These are phyloP conservation scores for Amaranthus cruentus DNA, from an alignment of 148 eudicot genomes.

Conservation along the genomic window DNA sequence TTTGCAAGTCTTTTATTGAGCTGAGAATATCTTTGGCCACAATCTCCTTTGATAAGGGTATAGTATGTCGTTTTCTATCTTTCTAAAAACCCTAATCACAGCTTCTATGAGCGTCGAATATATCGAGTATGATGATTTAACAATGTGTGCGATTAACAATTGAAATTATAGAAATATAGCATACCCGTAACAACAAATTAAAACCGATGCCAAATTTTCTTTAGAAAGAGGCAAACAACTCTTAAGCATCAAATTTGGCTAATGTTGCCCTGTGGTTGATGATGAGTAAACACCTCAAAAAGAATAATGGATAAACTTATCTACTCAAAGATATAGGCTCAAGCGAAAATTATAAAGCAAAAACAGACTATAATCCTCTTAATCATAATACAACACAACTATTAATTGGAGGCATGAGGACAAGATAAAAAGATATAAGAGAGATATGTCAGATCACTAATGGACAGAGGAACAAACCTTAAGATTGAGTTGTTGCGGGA, in stretches of 20 bases:
- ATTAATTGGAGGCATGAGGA: not conserved
- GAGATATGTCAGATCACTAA: not conserved
- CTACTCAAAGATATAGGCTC: not conserved
- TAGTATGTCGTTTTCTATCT: too few species aligned
- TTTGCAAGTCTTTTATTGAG: too few species aligned
- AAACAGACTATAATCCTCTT: not conserved
- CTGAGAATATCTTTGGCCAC: too few species aligned
- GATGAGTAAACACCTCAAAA: not conserved
- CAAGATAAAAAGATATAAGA: not conserved
- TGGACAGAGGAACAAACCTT: conserved; percentile 33
- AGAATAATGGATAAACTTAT: not conserved
- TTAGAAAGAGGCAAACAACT: not conserved
- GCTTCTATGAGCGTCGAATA: too few species aligned
- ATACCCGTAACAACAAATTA: too few species aligned
- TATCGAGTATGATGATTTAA: too few species aligned
- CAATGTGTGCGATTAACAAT: too few species aligned
- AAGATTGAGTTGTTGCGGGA: conserved; percentile 45
- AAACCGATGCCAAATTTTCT: too few species aligned
- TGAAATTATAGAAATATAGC: too few species aligned
- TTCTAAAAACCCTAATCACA: too few species aligned
- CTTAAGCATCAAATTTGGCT: not conserved
- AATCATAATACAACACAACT: too few species aligned
- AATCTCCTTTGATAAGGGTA: too few species aligned
- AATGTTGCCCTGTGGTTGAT: not conserved
- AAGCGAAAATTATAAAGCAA: not conserved